Percentiles rank a stretch among this genome's conserved stretches.
phyloP scores from a whole-genome alignment of 768 basidiomycete genomes.

The Sutorius australiensis region DNA sequence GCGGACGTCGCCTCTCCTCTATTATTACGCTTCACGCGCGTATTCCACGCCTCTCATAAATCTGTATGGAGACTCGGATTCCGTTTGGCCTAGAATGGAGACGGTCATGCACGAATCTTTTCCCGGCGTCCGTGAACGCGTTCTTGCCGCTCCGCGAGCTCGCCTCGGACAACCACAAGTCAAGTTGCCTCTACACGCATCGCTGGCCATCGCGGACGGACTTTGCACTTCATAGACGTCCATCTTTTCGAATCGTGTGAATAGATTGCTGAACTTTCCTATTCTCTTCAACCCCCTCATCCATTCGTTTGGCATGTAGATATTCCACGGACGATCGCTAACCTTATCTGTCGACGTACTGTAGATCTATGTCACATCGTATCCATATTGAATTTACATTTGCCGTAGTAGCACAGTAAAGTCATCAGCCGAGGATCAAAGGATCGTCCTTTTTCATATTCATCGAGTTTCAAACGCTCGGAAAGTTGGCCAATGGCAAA shows the following conservation, averaged over 20 bases:
- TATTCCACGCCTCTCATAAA: slow-evolving; percentile 48
- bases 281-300: neutral
- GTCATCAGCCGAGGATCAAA: neutral
- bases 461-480: neutral
- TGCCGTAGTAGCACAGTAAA: slow-evolving; percentile 9
- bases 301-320: slow-evolving; percentile 15
- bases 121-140: slow-evolving; percentile 51
- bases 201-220: slow-evolving; percentile 10
- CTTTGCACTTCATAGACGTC: slow-evolving; percentile 10
- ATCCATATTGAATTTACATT: slow-evolving; percentile 7
- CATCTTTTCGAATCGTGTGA: neutral
- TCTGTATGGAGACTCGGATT: slow-evolving; percentile 66
- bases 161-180: slow-evolving; percentile 19
- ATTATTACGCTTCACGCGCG: slow-evolving; percentile 54
- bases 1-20: slow-evolving; percentile 73
- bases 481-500: neutral
- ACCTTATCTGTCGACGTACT: slow-evolving; percentile 16
- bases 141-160: slow-evolving; percentile 19
- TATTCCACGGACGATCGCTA: neutral
- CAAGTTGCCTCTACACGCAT: slow-evolving; percentile 9
- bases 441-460: neutral
- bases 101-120: slow-evolving; percentile 49
- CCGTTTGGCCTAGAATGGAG: slow-evolving; percentile 82
- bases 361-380: slow-evolving; percentile 18
- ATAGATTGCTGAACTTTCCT: neutral